phyloP scores from a whole-genome alignment of 2,329 filamentous ascomycete species.

The Hypocrella siamensis region DNA sequence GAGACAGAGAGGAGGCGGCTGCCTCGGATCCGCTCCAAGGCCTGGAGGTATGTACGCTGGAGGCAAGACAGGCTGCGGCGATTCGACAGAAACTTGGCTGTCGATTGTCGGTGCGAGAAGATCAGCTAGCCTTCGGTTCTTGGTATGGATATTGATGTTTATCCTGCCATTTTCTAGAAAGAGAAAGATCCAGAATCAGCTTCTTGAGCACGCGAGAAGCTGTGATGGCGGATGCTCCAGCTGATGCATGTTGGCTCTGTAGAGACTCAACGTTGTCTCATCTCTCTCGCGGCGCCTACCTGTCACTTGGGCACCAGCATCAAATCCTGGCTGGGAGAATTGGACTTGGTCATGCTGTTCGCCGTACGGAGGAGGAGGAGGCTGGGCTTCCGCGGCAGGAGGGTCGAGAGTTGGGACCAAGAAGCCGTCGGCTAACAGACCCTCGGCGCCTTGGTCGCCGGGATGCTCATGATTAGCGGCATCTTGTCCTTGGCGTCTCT shows the following conservation, averaged over 20 bases:
- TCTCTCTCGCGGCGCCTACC: constrained; percentile 16
- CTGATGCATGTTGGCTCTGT: no score
- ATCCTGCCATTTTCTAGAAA: constrained; percentile 56
- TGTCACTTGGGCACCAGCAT: constrained; percentile 44
- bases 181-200: not conserved
- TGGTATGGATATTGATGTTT: constrained; percentile 66
- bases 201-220: not conserved
- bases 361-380: constrained; percentile 46
- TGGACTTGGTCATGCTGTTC: constrained; percentile 38
- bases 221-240: no score
- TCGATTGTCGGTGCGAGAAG: constrained; percentile 50
- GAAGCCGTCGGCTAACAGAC: constrained; percentile 22
- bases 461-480: no score
- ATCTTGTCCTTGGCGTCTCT: not conserved
- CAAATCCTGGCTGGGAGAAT: constrained; percentile 45
- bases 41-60: constrained; percentile 60
- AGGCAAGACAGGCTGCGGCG: constrained; percentile 32
- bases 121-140: constrained; percentile 46
- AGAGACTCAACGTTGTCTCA: no score
- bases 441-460: constrained; percentile 11
- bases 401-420: constrained; percentile 24
- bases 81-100: constrained; percentile 36
- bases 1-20: constrained; percentile 39
- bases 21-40: constrained; percentile 45
- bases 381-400: constrained; percentile 20